Evolutionary conservation across 352 stramenopile genomes (phyloP), one percentile per base, ranked within the genome.

Genomic region (Phytophthora pisi): DNA sequence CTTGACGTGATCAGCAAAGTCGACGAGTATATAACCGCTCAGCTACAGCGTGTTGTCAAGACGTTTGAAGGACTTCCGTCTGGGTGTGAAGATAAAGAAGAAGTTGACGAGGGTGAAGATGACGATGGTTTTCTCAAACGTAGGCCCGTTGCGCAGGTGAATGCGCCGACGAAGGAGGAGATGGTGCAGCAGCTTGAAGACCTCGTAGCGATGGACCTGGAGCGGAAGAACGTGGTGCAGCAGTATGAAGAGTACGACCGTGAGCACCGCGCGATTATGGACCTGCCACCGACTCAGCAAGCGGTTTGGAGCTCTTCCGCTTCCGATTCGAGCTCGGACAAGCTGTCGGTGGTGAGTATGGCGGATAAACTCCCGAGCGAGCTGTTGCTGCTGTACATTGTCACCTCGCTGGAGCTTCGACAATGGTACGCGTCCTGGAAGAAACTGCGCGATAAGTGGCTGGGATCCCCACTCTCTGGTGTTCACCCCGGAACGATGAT

Each of bases 351-450:
- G 53, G 45, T 59, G 13, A 68, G 31, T 20, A 13, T 65, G 50
- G 67, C 26, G 38, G 66, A 84, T 10, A 81, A 69, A 43, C 61
- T 81, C 15, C 66, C 71, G 3, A 86, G 70, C 11, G 79, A 89
- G 50, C 51, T 74, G 6, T 51, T 92, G 3, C 69, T 90, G 30
- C 62, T 87, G 51, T 78, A 89, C 36, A 53, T 90, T 11, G 76
- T 85, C 4, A 79, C 74, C 3, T 74, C 82, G 4, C 46, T 90
- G n/a, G 82, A 92, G 23, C 67, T 90, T 23, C 71, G 80, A 4
- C 70, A 81, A 15, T 90, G 84, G 84, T 90, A 77, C 36, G 30
- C 51, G 6, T 78, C 81, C 2, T 92, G 84, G 84, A 74, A 52
- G 2, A 66, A 66, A 9, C 24, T 89, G 15, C 76, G 78, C 18